A percentile compares a stretch with the other conserved stretches of the same genome.
Conservation (phyloP, 768 basidiomycete genomes). For the Panus rudis region DNA sequence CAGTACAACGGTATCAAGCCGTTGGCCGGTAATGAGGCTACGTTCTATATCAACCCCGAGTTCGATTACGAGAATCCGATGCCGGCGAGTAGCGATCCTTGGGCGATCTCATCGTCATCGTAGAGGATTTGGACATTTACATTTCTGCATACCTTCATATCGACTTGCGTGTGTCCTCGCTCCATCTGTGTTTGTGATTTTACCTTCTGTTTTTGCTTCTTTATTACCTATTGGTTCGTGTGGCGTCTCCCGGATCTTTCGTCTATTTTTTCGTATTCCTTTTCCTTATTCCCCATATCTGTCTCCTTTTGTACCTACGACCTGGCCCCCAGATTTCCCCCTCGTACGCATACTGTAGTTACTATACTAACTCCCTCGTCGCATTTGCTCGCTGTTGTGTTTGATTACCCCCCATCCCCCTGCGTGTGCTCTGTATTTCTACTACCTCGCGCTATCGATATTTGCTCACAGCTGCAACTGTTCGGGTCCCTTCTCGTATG, state of each 20-base stretch:
- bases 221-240: slow-evolving; percentile 8
- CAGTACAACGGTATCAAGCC: slow-evolving; percentile 59
- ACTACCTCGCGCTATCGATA: slow-evolving; percentile 21
- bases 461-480: too few species aligned
- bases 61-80: slow-evolving; percentile 76
- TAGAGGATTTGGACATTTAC: slow-evolving; percentile 17
- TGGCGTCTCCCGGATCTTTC: slow-evolving; percentile 6
- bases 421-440: slow-evolving; percentile 25
- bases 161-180: slow-evolving; percentile 9
- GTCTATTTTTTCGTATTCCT: neutral
- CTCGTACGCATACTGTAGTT: neutral
- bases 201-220: slow-evolving; percentile 6
- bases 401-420: slow-evolving; percentile 11
- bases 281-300: neutral
- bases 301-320: neutral
- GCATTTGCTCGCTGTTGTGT: slow-evolving; percentile 25
- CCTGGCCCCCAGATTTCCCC: neutral
- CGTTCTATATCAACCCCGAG: slow-evolving; percentile 46
- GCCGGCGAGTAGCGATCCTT: slow-evolving; percentile 58
- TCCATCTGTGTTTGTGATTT: slow-evolving; percentile 5
- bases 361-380: slow-evolving; percentile 12
- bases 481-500: too few species aligned
- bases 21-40: slow-evolving; percentile 69
- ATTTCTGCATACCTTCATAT: slow-evolving; percentile 4
- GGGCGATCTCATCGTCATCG: slow-evolving; percentile 60